phyloP scores from a whole-genome alignment of 495 filamentous ascomycete genomes.

The Choiromyces venosus region DNA sequence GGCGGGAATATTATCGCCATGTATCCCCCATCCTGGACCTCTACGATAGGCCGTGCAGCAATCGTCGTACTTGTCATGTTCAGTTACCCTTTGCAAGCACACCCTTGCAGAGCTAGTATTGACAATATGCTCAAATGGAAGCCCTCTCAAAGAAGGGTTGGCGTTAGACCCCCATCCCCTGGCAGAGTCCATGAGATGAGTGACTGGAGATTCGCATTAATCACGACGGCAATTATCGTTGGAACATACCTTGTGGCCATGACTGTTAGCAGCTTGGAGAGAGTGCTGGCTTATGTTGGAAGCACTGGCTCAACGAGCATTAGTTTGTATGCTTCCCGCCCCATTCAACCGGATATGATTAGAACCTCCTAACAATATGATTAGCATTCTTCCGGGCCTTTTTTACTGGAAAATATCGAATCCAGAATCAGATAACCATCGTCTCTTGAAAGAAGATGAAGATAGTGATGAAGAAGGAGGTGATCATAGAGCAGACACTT shows the following conservation, averaged over 20 bases:
- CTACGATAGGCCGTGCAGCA: constrained; percentile 87
- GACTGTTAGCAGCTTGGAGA: constrained; percentile 80
- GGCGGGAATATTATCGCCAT: constrained; percentile 87
- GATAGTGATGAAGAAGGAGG: constrained; percentile 59
- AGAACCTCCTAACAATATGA: constrained; percentile 1
- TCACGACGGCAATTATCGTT: constrained; percentile 79
- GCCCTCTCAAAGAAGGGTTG: constrained; percentile 50
- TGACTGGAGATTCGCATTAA: constrained; percentile 79
- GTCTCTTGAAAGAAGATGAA: constrained; percentile 80
- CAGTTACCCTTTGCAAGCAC: constrained; percentile 89
- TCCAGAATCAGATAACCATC: constrained; percentile 76
- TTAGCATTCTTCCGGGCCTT: constrained; percentile 73
- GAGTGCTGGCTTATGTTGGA: constrained; percentile 90
- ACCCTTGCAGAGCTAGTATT: constrained; percentile 87
- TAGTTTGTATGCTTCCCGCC: constrained; percentile 54
- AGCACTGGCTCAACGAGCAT: constrained; percentile 90
- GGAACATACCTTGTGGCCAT: constrained; percentile 81
- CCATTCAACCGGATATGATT: not conserved
- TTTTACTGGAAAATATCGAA: constrained; percentile 98
- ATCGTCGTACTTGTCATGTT: constrained; percentile 97
- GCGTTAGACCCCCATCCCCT: constrained; percentile 28
- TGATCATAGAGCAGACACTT: constrained; percentile 43
- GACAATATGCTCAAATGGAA: constrained; percentile 92
- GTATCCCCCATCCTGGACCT: constrained; percentile 74
- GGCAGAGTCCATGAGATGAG: constrained; percentile 57